These are phyloP conservation scores for Beauveria varroae DNA, from an alignment of 2,329 filamentous ascomycete species.

Conservation along the genomic window DNA sequence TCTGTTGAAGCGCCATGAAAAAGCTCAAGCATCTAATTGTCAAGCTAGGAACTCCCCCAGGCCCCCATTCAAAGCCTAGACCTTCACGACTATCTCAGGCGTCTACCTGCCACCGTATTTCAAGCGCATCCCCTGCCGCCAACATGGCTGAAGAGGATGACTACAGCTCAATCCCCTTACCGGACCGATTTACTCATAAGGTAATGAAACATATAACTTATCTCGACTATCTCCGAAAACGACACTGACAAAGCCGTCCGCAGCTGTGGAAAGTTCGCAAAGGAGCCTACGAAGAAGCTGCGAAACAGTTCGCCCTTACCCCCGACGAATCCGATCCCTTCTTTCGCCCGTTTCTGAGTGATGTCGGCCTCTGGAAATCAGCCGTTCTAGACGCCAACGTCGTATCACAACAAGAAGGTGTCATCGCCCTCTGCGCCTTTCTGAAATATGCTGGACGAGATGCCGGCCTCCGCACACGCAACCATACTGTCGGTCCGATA, in stretches of 20 bases:
- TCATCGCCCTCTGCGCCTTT: conserved; percentile 82
- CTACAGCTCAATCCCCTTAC: conserved; percentile 68
- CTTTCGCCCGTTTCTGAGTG: conserved; percentile 81
- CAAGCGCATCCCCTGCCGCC: conserved; percentile 13
- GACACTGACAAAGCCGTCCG: neutral
- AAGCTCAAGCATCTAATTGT: conserved; percentile 6
- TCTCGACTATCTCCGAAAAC: neutral
- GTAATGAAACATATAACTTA: conserved; percentile 28
- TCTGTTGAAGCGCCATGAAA: conserved; percentile 1
- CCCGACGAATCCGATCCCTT: conserved; percentile 78
- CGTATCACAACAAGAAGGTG: conserved; percentile 88
- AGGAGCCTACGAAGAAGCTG: conserved; percentile 85
- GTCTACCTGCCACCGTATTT: conserved; percentile 4
- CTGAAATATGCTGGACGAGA: conserved; percentile 83
- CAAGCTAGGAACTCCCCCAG: neutral
- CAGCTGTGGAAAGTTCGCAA: conserved; percentile 96
- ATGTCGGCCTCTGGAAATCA: conserved; percentile 81
- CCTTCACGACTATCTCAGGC: neutral
- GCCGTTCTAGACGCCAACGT: conserved; percentile 94
- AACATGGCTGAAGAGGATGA: conserved; percentile 82
- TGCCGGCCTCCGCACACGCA: conserved; percentile 69
- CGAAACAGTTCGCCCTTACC: conserved; percentile 76
- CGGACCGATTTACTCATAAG: conserved; percentile 80
- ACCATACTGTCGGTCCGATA: conserved; percentile 66
- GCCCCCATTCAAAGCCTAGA: neutral